phyloP scores from a whole-genome alignment of 106 monocot species.

The Apostasia ramifera region DNA sequence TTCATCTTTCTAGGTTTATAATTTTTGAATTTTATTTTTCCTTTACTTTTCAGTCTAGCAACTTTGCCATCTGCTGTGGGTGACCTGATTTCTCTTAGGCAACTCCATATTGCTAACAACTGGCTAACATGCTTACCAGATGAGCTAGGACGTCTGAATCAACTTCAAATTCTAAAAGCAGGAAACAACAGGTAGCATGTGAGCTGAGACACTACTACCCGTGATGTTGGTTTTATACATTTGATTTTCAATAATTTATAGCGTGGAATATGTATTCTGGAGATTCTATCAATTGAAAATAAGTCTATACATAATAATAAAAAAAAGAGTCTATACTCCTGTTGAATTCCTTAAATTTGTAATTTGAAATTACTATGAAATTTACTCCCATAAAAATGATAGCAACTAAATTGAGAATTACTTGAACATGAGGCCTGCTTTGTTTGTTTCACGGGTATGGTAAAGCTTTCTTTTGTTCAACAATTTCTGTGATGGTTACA shows the following conservation, averaged over 20 bases:
- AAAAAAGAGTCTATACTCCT: too few relatives aligned
- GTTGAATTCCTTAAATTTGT: too few relatives aligned
- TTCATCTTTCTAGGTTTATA: too few relatives aligned
- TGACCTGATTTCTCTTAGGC: slow-evolving; percentile 45
- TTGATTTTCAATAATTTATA: too few relatives aligned
- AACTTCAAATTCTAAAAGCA: slow-evolving; percentile 70
- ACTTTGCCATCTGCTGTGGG: slow-evolving; percentile 59
- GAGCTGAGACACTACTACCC: not conserved
- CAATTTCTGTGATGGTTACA: slow-evolving; percentile 19
- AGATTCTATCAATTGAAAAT: too few relatives aligned
- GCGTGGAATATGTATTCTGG: too few relatives aligned
- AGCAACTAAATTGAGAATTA: not conserved
- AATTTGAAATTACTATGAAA: too few relatives aligned
- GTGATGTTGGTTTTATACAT: too few relatives aligned
- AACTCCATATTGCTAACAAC: slow-evolving; percentile 76
- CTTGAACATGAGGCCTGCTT: not conserved
- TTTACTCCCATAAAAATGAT: too few relatives aligned
- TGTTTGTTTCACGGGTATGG: not conserved
- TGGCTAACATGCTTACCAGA: slow-evolving; percentile 63
- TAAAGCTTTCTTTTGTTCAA: not conserved
- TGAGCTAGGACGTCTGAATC: slow-evolving; percentile 53
- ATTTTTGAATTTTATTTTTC: not conserved
- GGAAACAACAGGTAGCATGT: slow-evolving; percentile 57
- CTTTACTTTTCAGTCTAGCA: slow-evolving; percentile 41
- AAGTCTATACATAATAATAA: too few relatives aligned